A percentile compares a stretch with the other conserved stretches of the same genome.
Evolutionary conservation across 768 basidiomycete genomes (phyloP).

Genomic region (Rhizopogon rudus): DNA sequence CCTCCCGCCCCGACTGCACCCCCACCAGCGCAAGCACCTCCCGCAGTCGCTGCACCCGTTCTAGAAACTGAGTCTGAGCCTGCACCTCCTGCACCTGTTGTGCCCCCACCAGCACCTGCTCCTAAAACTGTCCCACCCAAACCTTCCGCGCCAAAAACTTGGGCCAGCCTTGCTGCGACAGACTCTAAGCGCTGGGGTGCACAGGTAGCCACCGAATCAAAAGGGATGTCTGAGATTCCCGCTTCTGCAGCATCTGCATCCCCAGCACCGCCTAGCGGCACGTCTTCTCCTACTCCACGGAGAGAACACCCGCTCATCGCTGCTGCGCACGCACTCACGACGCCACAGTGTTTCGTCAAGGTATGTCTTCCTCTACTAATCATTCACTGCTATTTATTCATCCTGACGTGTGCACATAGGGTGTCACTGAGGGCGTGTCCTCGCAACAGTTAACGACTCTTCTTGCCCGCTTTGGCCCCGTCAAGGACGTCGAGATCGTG

Average conservation of each 20-base stretch:
- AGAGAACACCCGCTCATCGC: slow-evolving; percentile 39
- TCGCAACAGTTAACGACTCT: slow-evolving; percentile 42
- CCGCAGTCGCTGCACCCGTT: slow-evolving; percentile 18
- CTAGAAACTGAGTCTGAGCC: slow-evolving; percentile 7
- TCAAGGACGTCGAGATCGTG: slow-evolving; percentile 88
- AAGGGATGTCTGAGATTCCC: slow-evolving; percentile 68
- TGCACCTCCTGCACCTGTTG: slow-evolving; percentile 21
- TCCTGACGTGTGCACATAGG: slow-evolving; percentile 33
- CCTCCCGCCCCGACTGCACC: slow-evolving; percentile 21
- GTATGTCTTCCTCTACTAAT: slow-evolving; percentile 31
- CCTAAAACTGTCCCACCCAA: slow-evolving; percentile 24
- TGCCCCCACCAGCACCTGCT: slow-evolving; percentile 29
- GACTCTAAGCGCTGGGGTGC: slow-evolving; percentile 83
- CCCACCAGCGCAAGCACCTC: slow-evolving; percentile 15
- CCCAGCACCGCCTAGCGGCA: slow-evolving; percentile 25
- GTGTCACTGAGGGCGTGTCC: slow-evolving; percentile 65
- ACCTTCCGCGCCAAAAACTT: slow-evolving; percentile 65
- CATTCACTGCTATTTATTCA: background rate
- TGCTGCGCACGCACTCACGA: slow-evolving; percentile 61
- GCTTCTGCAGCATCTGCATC: slow-evolving; percentile 32
- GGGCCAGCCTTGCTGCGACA: slow-evolving; percentile 88
- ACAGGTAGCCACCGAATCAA: slow-evolving; percentile 71
- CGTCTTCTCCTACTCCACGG: slow-evolving; percentile 33
- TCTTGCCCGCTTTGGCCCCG: slow-evolving; percentile 69
- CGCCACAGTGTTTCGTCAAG: slow-evolving; percentile 90